A percentile compares a stretch with the other conserved stretches of the same genome.
These are phyloP conservation scores for Creolimax fragrantissima DNA, from an alignment of 78 protist species.

Conservation along the genomic window DNA sequence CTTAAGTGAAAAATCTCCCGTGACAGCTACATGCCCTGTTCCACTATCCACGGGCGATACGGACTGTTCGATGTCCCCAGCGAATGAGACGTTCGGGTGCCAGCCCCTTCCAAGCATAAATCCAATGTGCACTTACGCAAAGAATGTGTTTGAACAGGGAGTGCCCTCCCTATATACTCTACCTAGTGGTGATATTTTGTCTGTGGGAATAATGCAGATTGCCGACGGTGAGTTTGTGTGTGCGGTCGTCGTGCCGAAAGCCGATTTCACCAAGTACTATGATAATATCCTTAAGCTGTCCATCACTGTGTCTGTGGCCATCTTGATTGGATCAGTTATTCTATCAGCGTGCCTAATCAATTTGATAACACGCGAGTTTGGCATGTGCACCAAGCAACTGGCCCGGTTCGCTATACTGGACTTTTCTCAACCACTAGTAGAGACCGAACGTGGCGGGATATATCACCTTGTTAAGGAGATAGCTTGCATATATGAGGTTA, in stretches of 20 bases:
- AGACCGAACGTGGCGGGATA: neutral
- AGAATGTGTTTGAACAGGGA: neutral
- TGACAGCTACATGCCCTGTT: neutral
- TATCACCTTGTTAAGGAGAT: neutral
- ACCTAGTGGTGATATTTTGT: neutral
- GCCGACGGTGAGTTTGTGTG: neutral
- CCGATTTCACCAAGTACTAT: neutral
- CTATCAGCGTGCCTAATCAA: neutral
- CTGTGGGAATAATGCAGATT: neutral
- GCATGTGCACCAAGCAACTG: neutral
- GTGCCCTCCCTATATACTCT: neutral
- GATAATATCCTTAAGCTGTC: neutral
- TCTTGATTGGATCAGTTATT: neutral
- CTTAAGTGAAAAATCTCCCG: neutral
- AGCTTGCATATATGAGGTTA: neutral
- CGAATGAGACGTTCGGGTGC: neutral
- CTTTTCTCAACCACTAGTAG: neutral
- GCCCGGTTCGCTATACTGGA: neutral
- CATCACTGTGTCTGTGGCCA: neutral
- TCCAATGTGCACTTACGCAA: neutral
- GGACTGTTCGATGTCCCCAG: neutral
- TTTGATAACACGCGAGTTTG: neutral
- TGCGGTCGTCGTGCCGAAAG: neutral
- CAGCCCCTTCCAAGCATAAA: neutral
- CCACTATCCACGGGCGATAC: neutral